These are phyloP conservation scores for Sideroxylon spinosum DNA, from an alignment of 179 eudicot species.

Conservation along the genomic window DNA sequence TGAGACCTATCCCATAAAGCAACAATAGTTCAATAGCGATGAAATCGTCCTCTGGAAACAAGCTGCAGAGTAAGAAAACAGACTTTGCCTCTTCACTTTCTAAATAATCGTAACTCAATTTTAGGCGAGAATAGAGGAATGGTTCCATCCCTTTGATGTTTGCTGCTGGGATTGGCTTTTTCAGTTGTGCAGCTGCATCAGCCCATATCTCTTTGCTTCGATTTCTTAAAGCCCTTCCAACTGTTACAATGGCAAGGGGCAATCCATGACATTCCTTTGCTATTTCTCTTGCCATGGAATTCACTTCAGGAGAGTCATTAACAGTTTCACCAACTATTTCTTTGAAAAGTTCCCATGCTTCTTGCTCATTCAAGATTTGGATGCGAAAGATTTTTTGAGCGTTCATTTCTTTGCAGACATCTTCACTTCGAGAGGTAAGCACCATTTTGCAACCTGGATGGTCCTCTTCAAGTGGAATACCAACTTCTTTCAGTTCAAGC, in stretches of 20 bases:
- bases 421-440: conserved; percentile 17
- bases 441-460: neutral
- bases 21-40: conserved; percentile 29
- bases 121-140: conserved; percentile 9
- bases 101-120: conserved; percentile 34
- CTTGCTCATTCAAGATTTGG: conserved; percentile 18
- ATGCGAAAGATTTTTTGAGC: conserved; percentile 22
- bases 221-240: conserved; percentile 29
- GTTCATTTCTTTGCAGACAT: conserved; percentile 37
- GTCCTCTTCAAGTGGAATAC: neutral
- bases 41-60: conserved; percentile 37
- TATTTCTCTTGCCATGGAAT: neutral
- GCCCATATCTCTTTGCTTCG: conserved; percentile 25
- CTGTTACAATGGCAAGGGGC: conserved; percentile 37
- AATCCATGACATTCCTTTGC: conserved; percentile 37
- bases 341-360: conserved; percentile 26
- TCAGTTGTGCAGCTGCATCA: conserved; percentile 28
- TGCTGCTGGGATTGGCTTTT: conserved; percentile 19
- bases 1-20: conserved; percentile 31
- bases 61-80: conserved; percentile 28
- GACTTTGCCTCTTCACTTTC: conserved; percentile 26
- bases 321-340: conserved; percentile 21
- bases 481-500: neutral
- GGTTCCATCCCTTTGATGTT: conserved; percentile 24
- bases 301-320: neutral